Base-by-base conservation (phyloP, 495 filamentous ascomycete genomes). In the Aspergillus carlsbadensis region DNA sequence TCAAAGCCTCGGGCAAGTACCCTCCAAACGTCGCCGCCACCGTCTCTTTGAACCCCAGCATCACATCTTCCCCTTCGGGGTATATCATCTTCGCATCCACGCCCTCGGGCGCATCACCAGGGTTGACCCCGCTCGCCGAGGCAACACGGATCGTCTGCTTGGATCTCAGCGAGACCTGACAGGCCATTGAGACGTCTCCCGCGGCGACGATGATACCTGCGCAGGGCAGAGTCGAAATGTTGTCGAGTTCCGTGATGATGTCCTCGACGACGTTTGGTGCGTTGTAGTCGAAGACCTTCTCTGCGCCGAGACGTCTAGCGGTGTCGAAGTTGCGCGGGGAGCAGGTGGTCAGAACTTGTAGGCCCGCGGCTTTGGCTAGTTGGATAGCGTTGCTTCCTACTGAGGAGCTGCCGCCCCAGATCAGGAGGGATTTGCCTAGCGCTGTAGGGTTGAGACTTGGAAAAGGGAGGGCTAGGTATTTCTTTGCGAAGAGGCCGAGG, bases 331-430 rank as follows among this genome's bases (percentile, higher is more conserved):
- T 87, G 42, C 67, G 70, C 14, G 64, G 60, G 3, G 73, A 78
- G 0, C 79, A 75, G 0, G 81, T 84, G 1, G 77, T 70, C 26
- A 85, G 62, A 7, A 87, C 83, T 15, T 77, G 73, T 6, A 76
- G 69, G 2, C 84, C 84, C 0, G 81, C 70, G 3, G 79, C 78
- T 13, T 67, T 64, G 2, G 79, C 81, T 24, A 85, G 75, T 59
- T 87, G 86, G 51, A 85, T 84, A 0, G 78, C 80, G 51, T 76
- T 76, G 53, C 70, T 68, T 13, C 85, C 85, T 10, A 87, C 80
- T 21, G 77, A 77, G 14, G 76, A 79, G 7, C 76, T 71, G 26
- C 84, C 84, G 18, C 84, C 84, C 78, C 84, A 89, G 48, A 87
- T 66, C 2, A 87, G 63, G 1, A 87, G 52, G 1, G 67, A 71